Conservation (phyloP, 495 filamentous ascomycete genomes). For the Podospora australis region DNA sequence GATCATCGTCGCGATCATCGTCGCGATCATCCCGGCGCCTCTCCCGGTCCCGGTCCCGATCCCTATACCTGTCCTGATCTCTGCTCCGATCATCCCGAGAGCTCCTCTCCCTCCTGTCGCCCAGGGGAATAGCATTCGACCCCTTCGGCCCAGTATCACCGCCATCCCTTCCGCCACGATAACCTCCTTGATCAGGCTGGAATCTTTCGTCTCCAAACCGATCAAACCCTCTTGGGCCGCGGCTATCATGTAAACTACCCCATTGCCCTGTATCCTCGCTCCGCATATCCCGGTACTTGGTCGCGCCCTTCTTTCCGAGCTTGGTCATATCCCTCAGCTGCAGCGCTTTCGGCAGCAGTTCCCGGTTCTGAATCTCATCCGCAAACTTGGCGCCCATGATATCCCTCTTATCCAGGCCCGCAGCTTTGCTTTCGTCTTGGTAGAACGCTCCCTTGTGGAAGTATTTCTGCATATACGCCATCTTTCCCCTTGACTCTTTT, state of each 20-base stretch:
- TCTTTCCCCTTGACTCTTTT: slow-evolving; percentile 75
- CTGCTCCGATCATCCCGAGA: slow-evolving; percentile 24
- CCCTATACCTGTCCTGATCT: slow-evolving; percentile 23
- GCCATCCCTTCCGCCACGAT: slow-evolving; percentile 30
- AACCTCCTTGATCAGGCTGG: slow-evolving; percentile 51
- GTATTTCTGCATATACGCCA: slow-evolving; percentile 91
- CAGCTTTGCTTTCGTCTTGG: slow-evolving; percentile 66
- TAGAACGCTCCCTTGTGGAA: slow-evolving; percentile 97
- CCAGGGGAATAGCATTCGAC: slow-evolving; percentile 55
- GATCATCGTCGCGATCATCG: slow-evolving; percentile 9
- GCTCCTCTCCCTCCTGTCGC: slow-evolving; percentile 47
- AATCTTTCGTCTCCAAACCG: slow-evolving; percentile 59
- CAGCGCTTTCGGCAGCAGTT: slow-evolving; percentile 83
- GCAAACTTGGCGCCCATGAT: slow-evolving; percentile 72
- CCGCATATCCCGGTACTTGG: slow-evolving; percentile 81
- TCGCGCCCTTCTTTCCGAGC: slow-evolving; percentile 85
- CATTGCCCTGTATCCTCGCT: slow-evolving; percentile 88
- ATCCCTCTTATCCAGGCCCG: slow-evolving; percentile 68
- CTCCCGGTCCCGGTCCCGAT: slow-evolving; percentile 28
- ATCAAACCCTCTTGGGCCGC: slow-evolving; percentile 40
- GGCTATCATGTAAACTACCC: slow-evolving; percentile 56
- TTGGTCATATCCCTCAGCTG: slow-evolving; percentile 92
- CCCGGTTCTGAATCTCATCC: slow-evolving; percentile 71
- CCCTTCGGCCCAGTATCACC: slow-evolving; percentile 40
- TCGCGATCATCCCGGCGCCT: slow-evolving; percentile 16